These are phyloP conservation scores for Clarireedia homoeocarpa DNA, from an alignment of 2,329 filamentous ascomycete species.

Conservation along the genomic window DNA sequence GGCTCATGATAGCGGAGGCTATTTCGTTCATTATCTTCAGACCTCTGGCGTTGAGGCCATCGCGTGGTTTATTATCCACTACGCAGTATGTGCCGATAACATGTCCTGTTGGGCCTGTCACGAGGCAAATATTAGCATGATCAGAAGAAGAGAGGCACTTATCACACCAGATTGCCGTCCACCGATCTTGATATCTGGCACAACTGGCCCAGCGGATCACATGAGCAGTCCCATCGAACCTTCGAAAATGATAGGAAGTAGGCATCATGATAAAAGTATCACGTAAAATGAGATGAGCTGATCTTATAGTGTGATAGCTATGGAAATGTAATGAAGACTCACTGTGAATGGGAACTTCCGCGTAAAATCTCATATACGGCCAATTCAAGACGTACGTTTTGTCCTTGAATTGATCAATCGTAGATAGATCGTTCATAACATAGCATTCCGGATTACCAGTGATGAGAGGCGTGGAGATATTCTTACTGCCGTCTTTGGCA, in stretches of 20 bases:
- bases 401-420: conserved; percentile 12
- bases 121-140: not conserved
- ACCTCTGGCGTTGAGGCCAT: conserved; percentile 38
- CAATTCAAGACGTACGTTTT: conserved; percentile 16
- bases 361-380: conserved; percentile 23
- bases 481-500: conserved; percentile 8
- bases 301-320: no score
- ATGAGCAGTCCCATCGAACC: no score
- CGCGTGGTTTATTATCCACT: conserved; percentile 45
- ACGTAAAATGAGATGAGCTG: not conserved
- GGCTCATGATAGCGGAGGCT: conserved; percentile 47
- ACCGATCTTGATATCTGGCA: no score
- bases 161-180: not conserved
- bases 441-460: conserved; percentile 14
- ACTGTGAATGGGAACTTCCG: conserved; percentile 22
- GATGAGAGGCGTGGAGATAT: conserved; percentile 8
- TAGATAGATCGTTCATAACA: conserved; percentile 20
- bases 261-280: no score
- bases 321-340: not conserved
- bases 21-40: conserved; percentile 48
- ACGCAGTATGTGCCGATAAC: conserved; percentile 54
- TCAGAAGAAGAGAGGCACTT: not conserved
- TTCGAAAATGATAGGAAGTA: no score
- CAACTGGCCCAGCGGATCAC: no score
- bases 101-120: conserved; percentile 11